Base-by-base conservation (phyloP, 345 rosid genomes). In the Geranium brycei region DNA sequence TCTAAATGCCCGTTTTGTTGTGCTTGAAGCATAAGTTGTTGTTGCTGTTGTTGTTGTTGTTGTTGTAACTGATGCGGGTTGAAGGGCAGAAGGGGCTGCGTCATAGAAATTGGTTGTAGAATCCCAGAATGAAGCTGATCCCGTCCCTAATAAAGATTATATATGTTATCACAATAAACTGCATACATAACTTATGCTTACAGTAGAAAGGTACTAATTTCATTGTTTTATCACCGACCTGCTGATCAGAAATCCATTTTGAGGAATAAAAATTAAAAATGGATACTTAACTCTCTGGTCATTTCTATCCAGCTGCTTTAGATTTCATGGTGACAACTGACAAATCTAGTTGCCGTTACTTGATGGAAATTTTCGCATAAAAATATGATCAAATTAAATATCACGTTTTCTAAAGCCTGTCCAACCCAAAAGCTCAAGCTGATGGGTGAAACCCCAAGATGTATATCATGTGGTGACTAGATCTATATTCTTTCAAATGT, bases 391-490 rank as follows among this genome's bases (percentile, higher is more conserved):
- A 16, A 53, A 38, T 10, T 10, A 38, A 38, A 38, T 38, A 38
- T 38, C 47, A 81, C 58, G 57, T 73, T 83, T 74, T 79, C 68
- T 69, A 68, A 47, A 40, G 81, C 64, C 64, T 82, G 79, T 67
- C 66, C 84, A 23, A 23, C 28, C 28, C 28, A 23, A 23, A 23
- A 23, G 1, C 28, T 23, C 28, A 23, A 23, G 28, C 28, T 23
- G 28, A 23, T 23, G 41, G 63, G 80, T 67, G 78, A 82, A 66
- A 76, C 40, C 67, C 83, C 86, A 62, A 75, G 47, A 58, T 70
- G 68, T 60, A 83, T 67, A 69, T 79, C 87, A 72, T 84, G 80
- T 59, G 79, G 76, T 58, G 78, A 84, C 89, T 82, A 60, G 66
- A 23, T 23, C 28, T 23, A 23, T 23, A 23, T 23, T 23, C 28